phyloP scores from a whole-genome alignment of 169 alveolate species.

The Plasmodium malariae region DNA sequence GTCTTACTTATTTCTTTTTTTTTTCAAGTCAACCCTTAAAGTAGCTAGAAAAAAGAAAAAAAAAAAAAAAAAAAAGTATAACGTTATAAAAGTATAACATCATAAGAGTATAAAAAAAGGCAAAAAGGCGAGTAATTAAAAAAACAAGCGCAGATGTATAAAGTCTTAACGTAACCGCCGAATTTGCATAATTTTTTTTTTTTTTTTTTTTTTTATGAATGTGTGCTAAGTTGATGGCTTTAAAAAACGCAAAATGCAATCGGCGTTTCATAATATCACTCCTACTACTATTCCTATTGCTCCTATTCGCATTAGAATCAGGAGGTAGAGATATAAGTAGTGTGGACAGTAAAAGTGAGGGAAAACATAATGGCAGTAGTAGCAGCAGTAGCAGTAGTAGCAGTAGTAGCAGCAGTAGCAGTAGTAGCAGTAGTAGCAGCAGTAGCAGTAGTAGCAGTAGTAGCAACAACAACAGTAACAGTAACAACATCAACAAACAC shows the following conservation, averaged over 20 bases:
- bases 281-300: background rate
- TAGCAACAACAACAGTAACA: background rate
- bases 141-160: no score
- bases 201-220: conserved; percentile 7
- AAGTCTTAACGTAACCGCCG: no score
- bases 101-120: no score
- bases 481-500: background rate
- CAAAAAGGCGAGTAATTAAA: no score
- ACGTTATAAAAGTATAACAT: no score
- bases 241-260: conserved; percentile 40
- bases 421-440: background rate
- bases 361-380: background rate
- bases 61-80: no score
- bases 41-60: no score
- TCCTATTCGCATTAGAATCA: background rate
- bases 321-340: background rate
- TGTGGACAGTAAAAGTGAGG: background rate
- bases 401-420: background rate
- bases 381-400: background rate
- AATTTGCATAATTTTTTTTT: no score
- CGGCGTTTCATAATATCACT: background rate
- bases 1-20: no score
- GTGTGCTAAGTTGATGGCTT: conserved; percentile 47
- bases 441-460: background rate
- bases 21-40: no score